Conservation (phyloP, 768 basidiomycete genomes). For the Phanerodontia chrysosporium region DNA sequence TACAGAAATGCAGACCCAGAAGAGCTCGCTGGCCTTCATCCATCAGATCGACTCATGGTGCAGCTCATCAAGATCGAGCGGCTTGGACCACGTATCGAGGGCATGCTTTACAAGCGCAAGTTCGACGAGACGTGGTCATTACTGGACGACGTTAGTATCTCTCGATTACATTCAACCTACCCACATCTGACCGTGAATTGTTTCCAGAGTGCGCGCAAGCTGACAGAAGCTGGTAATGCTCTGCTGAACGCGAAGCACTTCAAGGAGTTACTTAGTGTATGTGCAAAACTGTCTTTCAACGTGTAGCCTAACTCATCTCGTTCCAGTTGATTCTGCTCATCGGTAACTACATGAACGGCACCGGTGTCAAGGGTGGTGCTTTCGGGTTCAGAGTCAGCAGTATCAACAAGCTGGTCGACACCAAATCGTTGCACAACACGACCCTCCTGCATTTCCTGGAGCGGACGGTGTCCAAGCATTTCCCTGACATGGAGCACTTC, state of each 20-base stretch:
- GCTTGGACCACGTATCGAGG: slow-evolving; percentile 80
- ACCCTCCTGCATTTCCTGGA: slow-evolving; percentile 95
- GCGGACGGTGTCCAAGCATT: slow-evolving; percentile 80
- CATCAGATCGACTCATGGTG: slow-evolving; percentile 95
- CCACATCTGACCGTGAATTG: neutral
- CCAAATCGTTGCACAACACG: slow-evolving; percentile 92
- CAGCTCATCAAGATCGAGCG: slow-evolving; percentile 93
- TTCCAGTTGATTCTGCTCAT: slow-evolving; percentile 82
- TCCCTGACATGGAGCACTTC: slow-evolving; percentile 84
- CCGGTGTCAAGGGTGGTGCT: slow-evolving; percentile 93
- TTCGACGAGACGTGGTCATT: slow-evolving; percentile 85
- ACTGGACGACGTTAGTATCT: slow-evolving; percentile 65
- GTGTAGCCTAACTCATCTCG: neutral
- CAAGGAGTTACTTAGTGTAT: slow-evolving; percentile 83
- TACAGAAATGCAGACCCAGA: slow-evolving; percentile 84
- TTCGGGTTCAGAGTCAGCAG: slow-evolving; percentile 96
- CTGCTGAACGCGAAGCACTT: slow-evolving; percentile 81
- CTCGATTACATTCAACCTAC: neutral
- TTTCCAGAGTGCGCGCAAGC: slow-evolving; percentile 71
- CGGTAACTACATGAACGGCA: slow-evolving; percentile 98
- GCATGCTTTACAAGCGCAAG: slow-evolving; percentile 90
- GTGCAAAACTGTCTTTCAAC: slow-evolving; percentile 11
- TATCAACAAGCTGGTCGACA: slow-evolving; percentile 98
- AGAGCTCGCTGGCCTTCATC: slow-evolving; percentile 86
- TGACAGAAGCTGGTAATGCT: slow-evolving; percentile 76